Evolutionary conservation across 2,329 filamentous ascomycete genomes (phyloP).

Genomic region (Exophiala mesophila): DNA sequence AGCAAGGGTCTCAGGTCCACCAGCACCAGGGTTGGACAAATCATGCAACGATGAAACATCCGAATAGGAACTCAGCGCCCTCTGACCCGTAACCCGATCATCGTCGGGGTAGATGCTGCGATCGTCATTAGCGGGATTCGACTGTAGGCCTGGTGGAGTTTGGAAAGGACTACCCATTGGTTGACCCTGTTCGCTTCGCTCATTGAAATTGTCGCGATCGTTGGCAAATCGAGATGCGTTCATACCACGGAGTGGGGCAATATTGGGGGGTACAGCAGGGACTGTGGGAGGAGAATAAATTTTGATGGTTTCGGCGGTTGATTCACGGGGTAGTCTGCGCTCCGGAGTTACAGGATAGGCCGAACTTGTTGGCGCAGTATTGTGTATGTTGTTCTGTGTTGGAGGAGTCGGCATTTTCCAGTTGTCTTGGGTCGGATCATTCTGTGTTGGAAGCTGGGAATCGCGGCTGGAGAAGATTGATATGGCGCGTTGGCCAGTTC

Average conservation of each 20-base stretch:
- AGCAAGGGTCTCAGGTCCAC: constrained; percentile 15
- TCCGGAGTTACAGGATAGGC: constrained; percentile 30
- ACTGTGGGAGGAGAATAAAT: constrained; percentile 42
- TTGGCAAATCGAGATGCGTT: constrained; percentile 16
- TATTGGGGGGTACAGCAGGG: constrained; percentile 22
- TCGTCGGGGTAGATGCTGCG: constrained; percentile 7
- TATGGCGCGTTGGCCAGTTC: constrained; percentile 32
- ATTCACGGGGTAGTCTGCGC: constrained; percentile 19
- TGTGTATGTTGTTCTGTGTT: constrained; percentile 16
- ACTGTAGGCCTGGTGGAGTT: constrained; percentile 18
- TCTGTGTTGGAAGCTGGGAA: constrained; percentile 8
- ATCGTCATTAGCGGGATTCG: constrained; percentile 5
- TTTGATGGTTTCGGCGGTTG: constrained; percentile 43
- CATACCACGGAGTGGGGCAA: constrained; percentile 24
- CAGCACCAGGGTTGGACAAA: neutral
- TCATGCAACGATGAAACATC: constrained; percentile 8
- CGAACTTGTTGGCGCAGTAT: constrained; percentile 6
- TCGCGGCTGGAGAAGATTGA: constrained; percentile 26
- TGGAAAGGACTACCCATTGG: constrained; percentile 25
- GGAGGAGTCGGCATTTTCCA: constrained; percentile 28
- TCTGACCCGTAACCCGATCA: constrained; percentile 1
- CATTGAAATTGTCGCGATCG: neutral
- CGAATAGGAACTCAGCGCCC: constrained; percentile 17
- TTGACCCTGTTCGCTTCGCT: neutral
- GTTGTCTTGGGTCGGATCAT: constrained; percentile 7